Base-by-base conservation (phyloP, 2,329 filamentous ascomycete species). In the Hypoxylon sp. region DNA sequence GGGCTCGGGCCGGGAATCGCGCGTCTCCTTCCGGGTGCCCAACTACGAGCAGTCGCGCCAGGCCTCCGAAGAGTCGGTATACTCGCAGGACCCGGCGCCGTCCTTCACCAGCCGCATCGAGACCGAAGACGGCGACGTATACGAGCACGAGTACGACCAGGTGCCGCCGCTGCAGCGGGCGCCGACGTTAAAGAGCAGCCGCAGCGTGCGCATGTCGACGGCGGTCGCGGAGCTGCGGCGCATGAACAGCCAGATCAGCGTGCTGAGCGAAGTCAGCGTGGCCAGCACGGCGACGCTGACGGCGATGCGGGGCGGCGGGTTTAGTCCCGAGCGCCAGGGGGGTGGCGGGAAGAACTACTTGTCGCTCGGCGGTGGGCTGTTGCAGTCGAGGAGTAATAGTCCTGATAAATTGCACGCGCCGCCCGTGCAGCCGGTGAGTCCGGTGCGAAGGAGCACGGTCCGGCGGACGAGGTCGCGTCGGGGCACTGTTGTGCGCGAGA, bases 161-260 rank as follows among this genome's bases (percentile, higher is more conserved):
- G 56, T 68, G n/a, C 55, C 57, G 28, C 66, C 66, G 15, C 46
- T 67, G 28, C 63, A 54, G 34, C 60, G 50, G 1, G 32, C 61
- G 49, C 43, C 56, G 15, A 58, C 57, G 8, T 19, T 52, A 4
- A 47, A 47, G 26, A 47, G 59, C 24, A 52, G 65, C 20, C 58
- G 64, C 37, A 65, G 52, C 49, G 67, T 71, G 68, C 50, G 71
- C 6, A 71, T 83, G 11, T 75, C 79, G n/a, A 75, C 73, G 62
- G 79, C 83, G 2, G 81, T 86, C 28, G 79, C 80, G 17, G 81
- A 85, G 72, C 80, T 87, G 58, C 80, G 85, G 8, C 79, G 84
- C 52, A 87, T 87, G 84, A 87, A 87, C 75, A 86, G 82, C 73
- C 75, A 81, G 55, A 70, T 84, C 47, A 84, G 80, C 70, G 76